These are phyloP conservation scores for Corchorus olitorius DNA, from an alignment of 345 rosid species.

Conservation along the genomic window DNA sequence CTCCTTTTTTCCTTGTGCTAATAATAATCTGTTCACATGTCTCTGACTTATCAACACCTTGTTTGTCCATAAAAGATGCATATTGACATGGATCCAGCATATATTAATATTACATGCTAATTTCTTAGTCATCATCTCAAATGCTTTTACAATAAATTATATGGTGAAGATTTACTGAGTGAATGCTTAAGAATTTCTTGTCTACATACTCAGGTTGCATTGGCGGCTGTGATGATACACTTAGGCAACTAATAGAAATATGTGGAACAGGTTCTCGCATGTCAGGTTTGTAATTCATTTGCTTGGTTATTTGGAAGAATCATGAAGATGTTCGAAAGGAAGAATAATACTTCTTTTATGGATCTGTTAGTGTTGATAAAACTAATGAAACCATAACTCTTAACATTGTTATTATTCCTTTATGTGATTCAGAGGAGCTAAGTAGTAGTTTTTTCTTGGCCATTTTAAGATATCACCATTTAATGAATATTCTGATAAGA, in stretches of 20 bases:
- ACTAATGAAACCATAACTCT: not conserved
- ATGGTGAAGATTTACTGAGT: not conserved
- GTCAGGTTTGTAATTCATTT: slow-evolving; percentile 68
- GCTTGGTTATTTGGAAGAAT: slow-evolving; percentile 1
- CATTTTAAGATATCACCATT: not conserved
- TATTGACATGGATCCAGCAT: not conserved
- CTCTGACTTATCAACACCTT: not conserved
- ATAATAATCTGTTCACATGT: not conserved
- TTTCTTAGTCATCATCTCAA: not conserved
- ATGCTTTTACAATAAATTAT: not conserved
- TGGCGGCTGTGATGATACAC: slow-evolving; percentile 89
- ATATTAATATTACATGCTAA: not conserved
- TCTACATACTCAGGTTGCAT: slow-evolving; percentile 65
- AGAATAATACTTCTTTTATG: not conserved
- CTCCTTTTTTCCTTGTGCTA: not conserved
- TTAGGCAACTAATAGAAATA: slow-evolving; percentile 74
- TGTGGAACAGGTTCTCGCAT: slow-evolving; percentile 94
- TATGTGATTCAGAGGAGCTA: not conserved
- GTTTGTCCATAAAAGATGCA: not conserved
- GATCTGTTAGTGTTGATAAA: not conserved
- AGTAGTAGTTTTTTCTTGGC: not conserved
- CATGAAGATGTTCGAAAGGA: not conserved
- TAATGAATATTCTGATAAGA: not conserved
- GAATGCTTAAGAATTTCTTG: slow-evolving; percentile 23
- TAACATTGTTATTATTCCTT: not conserved